A percentile compares a stretch with the other conserved stretches of the same genome.
Evolutionary conservation across 768 basidiomycete genomes (phyloP).

Genomic region (Chiua virens): DNA sequence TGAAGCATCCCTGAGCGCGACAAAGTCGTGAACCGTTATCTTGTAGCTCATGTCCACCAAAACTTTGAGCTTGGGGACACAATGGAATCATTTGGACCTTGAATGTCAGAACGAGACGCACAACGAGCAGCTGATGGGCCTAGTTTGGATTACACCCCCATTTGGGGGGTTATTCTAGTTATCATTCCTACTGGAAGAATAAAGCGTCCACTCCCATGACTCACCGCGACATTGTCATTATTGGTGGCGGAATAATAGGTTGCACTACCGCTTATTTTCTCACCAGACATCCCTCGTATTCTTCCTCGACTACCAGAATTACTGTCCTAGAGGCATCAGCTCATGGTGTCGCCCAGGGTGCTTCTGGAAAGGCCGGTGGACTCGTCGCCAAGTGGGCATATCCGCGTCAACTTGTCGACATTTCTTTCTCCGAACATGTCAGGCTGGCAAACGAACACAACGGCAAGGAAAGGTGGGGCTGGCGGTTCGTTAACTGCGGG

Average conservation of each 20-base stretch:
- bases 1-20: background rate
- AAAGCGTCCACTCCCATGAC: no score
- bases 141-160: no score
- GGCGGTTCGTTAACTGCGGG: slow-evolving; percentile 71
- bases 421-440: slow-evolving; percentile 70
- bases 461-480: slow-evolving; percentile 79
- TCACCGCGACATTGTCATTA: slow-evolving; percentile 60
- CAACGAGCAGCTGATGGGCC: no score
- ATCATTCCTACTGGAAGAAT: no score
- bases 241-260: slow-evolving; percentile 88
- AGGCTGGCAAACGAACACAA: slow-evolving; percentile 66
- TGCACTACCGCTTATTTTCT: slow-evolving; percentile 83
- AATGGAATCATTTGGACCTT: background rate
- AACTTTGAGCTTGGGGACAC: background rate
- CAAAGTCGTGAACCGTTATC: slow-evolving; percentile 26
- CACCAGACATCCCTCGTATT: slow-evolving; percentile 52
- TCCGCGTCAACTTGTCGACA: slow-evolving; percentile 62
- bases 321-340: slow-evolving; percentile 73
- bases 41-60: background rate
- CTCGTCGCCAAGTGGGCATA: slow-evolving; percentile 87
- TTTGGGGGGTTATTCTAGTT: no score
- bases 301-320: slow-evolving; percentile 40
- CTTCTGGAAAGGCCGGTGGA: slow-evolving; percentile 83
- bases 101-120: no score
- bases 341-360: slow-evolving; percentile 69